Base-by-base conservation (phyloP, 202 grass and related monocot species). In the Eragrostis tef region DNA sequence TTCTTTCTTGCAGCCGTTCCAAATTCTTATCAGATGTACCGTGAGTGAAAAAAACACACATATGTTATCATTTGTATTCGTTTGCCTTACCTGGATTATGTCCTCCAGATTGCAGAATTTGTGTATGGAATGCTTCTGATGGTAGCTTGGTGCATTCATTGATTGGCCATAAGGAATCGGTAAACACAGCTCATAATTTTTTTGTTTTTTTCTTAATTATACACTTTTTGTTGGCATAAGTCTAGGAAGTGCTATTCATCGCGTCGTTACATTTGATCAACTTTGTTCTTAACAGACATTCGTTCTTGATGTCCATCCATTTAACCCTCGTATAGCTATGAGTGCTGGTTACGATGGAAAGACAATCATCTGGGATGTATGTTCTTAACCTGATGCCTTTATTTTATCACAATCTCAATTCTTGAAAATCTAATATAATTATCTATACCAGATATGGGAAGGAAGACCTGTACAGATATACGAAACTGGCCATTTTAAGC, bases 91-190 rank as follows among this genome's bases (percentile, higher is more conserved):
- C 54, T 60, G 48, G 83, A 24, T 78, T 86, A 48, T 74, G 22
- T 87, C 87, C 16, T 34, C 36, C 86, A 98, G 95, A 98, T 91
- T 98, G 95, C 88, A 94, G 95, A 89, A 98, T 98, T 83, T 98
- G 95, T 95, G 95, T 98, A 58, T 98, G 95, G 95, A 98, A 98
- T 93, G 92, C 95, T 85, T 98, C 92, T 88, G 95, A 98, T 93
- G 95, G 95, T 63, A 93, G 92, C 79, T 83, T 98, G 73, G 92
- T 98, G 39, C 95, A 98, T 95, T 98, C 95, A 76, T 84, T 98
- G 83, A 98, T 91, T 83, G 95, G 95, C 49, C 95, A 98, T 69
- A 93, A 91, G 51, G 92, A 89, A 93, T 98, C 95, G 2, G 95
- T 98, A 91, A 93, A 83, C 80, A 46, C 79, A 59, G 45, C 67